A percentile compares a stretch with the other conserved stretches of the same genome.
Conservation (phyloP, 306 rosid genomes). For the Senna siamea region DNA sequence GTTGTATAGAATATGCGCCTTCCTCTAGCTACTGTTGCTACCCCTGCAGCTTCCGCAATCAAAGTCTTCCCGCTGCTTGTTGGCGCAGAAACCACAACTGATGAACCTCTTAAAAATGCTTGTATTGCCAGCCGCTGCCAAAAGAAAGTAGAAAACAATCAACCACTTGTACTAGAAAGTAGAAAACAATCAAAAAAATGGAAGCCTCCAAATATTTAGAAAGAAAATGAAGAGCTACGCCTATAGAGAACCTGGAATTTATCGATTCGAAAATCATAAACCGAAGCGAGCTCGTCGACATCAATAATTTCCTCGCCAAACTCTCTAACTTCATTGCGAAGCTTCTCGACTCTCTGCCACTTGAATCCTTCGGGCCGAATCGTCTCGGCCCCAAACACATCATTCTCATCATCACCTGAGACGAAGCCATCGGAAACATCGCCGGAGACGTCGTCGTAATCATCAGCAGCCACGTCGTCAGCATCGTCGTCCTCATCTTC, state of each 20-base stretch:
- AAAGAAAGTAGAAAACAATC: slow-evolving; percentile 8
- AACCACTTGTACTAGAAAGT: background rate
- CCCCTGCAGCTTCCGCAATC: slow-evolving; percentile 93
- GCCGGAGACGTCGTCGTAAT: slow-evolving; percentile 66
- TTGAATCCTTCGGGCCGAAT: slow-evolving; percentile 53
- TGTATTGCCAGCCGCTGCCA: slow-evolving; percentile 76
- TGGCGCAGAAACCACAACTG: slow-evolving; percentile 97
- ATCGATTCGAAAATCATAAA: slow-evolving; percentile 88
- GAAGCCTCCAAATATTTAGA: background rate
- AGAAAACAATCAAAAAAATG: background rate
- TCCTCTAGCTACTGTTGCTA: slow-evolving; percentile 82
- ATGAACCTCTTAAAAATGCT: slow-evolving; percentile 88
- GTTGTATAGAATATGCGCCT: slow-evolving; percentile 84
- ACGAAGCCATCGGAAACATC: slow-evolving; percentile 53
- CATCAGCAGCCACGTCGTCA: slow-evolving; percentile 60
- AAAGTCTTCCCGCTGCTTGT: slow-evolving; percentile 97
- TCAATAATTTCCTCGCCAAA: slow-evolving; percentile 81
- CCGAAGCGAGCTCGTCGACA: slow-evolving; percentile 73
- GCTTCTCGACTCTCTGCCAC: slow-evolving; percentile 95
- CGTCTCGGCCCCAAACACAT: slow-evolving; percentile 30
- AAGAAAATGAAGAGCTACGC: background rate
- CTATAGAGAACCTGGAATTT: slow-evolving; percentile 72
- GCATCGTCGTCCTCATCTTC: slow-evolving; percentile 54
- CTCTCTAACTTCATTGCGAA: slow-evolving; percentile 66
- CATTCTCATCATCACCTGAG: slow-evolving; percentile 60